Evolutionary conservation across 1,139 yeast genomes (phyloP).

Genomic region (Diutina neorugosa): DNA sequence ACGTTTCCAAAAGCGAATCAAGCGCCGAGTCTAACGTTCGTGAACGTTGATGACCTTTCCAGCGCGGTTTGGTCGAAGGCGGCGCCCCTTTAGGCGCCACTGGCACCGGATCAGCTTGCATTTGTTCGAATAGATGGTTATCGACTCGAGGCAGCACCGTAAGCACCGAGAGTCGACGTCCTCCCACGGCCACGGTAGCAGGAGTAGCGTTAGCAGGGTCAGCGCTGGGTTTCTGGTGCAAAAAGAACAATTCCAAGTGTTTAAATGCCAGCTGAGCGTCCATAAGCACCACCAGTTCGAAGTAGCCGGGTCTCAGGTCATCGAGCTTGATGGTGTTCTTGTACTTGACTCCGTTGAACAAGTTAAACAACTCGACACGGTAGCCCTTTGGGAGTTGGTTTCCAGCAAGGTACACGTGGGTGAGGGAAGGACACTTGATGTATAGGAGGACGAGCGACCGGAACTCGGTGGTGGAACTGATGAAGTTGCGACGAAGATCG

Average conservation of each 20-base stretch:
- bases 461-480: conserved; percentile 19
- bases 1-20: neutral
- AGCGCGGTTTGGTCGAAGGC: neutral
- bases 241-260: conserved; percentile 26
- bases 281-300: conserved; percentile 42
- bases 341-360: conserved; percentile 34
- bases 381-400: conserved; percentile 32
- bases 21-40: neutral
- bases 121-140: conserved; percentile 1
- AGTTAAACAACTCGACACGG: conserved; percentile 42
- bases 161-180: neutral
- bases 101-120: neutral
- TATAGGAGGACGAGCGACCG: conserved; percentile 26
- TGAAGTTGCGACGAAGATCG: conserved; percentile 43
- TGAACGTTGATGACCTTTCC: neutral
- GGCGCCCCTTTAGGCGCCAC: no score
- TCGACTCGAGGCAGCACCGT: conserved; percentile 3
- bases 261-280: conserved; percentile 37
- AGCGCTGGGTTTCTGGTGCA: neutral
- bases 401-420: conserved; percentile 25
- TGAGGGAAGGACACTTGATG: conserved; percentile 21
- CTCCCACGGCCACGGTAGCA: neutral
- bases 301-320: conserved; percentile 53
- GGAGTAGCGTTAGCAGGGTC: neutral
- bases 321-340: conserved; percentile 39